Percentiles rank a stretch among this genome's conserved stretches.
Evolutionary conservation across 345 rosid genomes (phyloP).

Genomic region (Capsella bursapastoris): DNA sequence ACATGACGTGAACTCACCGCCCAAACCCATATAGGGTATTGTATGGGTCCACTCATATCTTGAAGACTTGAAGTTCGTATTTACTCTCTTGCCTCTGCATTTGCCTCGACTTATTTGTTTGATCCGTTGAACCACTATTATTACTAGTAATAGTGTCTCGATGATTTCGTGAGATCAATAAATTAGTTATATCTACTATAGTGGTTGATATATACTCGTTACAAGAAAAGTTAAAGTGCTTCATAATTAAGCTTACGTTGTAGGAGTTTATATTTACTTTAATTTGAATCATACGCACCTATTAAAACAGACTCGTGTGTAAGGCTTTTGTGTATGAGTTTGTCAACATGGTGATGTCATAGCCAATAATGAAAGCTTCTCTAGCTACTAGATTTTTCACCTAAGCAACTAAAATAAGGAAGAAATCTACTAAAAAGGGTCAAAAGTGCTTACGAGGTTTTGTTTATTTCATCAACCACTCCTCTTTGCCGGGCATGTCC

Average conservation of each 20-base stretch:
- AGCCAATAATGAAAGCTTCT: constrained; percentile 25
- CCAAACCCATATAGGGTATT: not conserved
- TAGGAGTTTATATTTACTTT: not conserved
- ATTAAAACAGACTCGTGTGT: not conserved
- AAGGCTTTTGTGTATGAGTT: not conserved
- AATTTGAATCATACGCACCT: not conserved
- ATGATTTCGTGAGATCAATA: not conserved
- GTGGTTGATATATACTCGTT: not conserved
- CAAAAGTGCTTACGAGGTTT: constrained; percentile 20
- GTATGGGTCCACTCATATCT: not conserved
- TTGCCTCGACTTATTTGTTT: constrained; percentile 11
- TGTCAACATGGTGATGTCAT: constrained; percentile 36
- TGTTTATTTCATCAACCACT: constrained; percentile 38
- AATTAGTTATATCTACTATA: not conserved
- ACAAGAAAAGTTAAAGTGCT: not conserved
- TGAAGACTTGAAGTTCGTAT: constrained; percentile 11
- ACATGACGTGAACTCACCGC: constrained; percentile 25
- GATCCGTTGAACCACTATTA: constrained; percentile 1
- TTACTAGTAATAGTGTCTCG: not conserved
- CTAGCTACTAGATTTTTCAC: constrained; percentile 21
- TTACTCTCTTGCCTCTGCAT: not conserved
- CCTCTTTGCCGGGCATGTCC: constrained; percentile 35
- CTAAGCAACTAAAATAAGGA: not conserved
- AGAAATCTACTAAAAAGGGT: not conserved
- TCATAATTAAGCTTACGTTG: not conserved